Percentiles rank a stretch among this genome's conserved stretches.
phyloP scores from a whole-genome alignment of 225 moss, liverwort and hornwort species.

The Climacium dendroides region DNA sequence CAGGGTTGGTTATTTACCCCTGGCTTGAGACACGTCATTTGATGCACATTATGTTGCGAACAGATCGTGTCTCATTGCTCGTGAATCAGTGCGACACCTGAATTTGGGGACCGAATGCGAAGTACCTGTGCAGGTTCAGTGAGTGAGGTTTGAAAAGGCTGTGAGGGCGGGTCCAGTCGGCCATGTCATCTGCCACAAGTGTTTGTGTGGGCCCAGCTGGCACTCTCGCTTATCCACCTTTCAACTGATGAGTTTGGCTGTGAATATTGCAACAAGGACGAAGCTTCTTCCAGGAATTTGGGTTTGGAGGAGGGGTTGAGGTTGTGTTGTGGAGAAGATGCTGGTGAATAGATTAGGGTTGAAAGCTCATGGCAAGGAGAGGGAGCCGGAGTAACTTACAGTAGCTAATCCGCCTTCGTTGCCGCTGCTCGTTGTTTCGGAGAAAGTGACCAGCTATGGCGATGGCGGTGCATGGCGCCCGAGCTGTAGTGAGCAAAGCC shows the following conservation, averaged over 20 bases:
- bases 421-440: not conserved
- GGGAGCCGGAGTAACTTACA: not conserved
- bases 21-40: not conserved
- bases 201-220: not conserved
- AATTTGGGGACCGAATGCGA: not conserved
- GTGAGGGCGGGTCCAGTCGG: not conserved
- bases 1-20: not conserved
- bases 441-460: constrained; percentile 4
- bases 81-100: not conserved
- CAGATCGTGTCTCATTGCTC: not conserved
- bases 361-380: not conserved
- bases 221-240: not conserved
- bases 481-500: constrained; percentile 1
- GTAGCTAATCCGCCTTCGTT: not conserved
- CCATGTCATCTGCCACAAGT: not conserved
- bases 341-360: not conserved
- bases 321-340: not conserved
- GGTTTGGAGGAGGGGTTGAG: not conserved
- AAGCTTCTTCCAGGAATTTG: not conserved
- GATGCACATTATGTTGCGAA: not conserved
- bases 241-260: not conserved
- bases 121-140: not conserved
- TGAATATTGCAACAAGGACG: not conserved
- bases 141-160: not conserved
- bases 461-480: constrained; percentile 22